Base-by-base conservation (phyloP, 2,329 filamentous ascomycete species). In the Periglandula ipomoeae region DNA sequence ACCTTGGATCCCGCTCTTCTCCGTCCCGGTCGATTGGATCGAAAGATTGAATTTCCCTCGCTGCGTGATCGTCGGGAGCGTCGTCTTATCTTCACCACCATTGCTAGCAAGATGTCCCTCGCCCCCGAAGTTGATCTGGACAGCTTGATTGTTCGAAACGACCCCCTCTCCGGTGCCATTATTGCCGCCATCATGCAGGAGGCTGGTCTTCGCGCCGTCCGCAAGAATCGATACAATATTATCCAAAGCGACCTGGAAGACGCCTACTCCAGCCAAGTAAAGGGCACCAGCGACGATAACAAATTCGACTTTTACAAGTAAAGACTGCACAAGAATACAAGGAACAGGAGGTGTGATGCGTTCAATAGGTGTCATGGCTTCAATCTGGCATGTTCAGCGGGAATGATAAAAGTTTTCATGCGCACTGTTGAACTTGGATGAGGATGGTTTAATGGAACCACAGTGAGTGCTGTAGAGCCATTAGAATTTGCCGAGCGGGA, bases 101-200 rank as follows among this genome's bases (percentile, higher is more conserved):
- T 98, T 62, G 91, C 93, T 13, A 74, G 82, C 60, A 96, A 95
- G 77, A 98, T 98, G 93, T 95, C 89, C 57, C 73, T 98, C 58
- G 90, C 89, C 11, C 93, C 93, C 42, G 93, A 98, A 68, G 93
- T 96, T 48, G 93, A 98, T 65, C 75, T 98, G 54, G 93, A 98
- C 70, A 93, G 87, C 56, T 74, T 98, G 61, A 98, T 98, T 62
- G 89, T 96, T 56, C 83, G 93, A 61, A 98, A 97, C 64, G 93
- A 98, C 65, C 93, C 93, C 2, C 74, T 98, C 44, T 94, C 87
- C 44, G 93, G 93, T 59, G 93, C 93, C 50, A 85, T 98, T 59
- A 98, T 98, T 65, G 90, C 93, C 43, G 93, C 93, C 46, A 95
- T 98, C 65, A 98, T 98, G 93, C 93, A 98, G 70, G 93, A 98